Conservation (phyloP, 2,329 filamentous ascomycete genomes). For the Diaporthe nobilis region DNA sequence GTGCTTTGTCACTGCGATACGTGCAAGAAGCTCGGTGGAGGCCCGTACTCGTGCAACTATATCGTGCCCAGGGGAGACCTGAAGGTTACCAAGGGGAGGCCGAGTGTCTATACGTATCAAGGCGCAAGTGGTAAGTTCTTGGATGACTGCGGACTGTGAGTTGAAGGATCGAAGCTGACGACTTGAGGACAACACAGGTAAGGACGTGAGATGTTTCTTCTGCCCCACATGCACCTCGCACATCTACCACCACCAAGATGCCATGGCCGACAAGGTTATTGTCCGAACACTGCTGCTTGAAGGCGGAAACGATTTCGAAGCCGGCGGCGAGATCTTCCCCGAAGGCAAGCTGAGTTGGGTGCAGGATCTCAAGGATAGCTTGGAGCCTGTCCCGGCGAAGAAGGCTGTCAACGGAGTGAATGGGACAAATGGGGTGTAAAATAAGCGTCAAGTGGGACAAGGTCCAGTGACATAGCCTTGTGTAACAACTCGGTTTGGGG, state of each 20-base stretch:
- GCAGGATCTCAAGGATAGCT: background rate
- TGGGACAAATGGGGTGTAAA: background rate
- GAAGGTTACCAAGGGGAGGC: slow-evolving; percentile 6
- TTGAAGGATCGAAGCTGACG: background rate
- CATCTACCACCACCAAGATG: slow-evolving; percentile 23
- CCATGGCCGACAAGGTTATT: slow-evolving; percentile 23
- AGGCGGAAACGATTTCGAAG: slow-evolving; percentile 17
- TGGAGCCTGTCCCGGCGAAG: background rate
- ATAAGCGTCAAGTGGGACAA: background rate
- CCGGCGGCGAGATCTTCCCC: slow-evolving; percentile 2
- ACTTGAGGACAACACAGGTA: background rate
- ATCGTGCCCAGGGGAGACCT: slow-evolving; percentile 13
- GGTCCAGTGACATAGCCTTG: background rate
- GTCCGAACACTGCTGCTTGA: slow-evolving; percentile 1
- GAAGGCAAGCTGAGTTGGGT: slow-evolving; percentile 22
- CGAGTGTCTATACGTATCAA: slow-evolving; percentile 12
- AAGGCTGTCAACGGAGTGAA: slow-evolving; percentile 1
- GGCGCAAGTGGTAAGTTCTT: slow-evolving; percentile 8
- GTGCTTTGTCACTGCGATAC: slow-evolving; percentile 7
- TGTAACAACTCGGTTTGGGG: too few relatives aligned
- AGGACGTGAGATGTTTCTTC: slow-evolving; percentile 12
- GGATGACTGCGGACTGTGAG: background rate
- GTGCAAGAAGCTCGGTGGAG: slow-evolving; percentile 13
- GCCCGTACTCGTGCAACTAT: slow-evolving; percentile 25
- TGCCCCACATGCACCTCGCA: slow-evolving; percentile 19